Evolutionary conservation across 2,329 filamentous ascomycete genomes (phyloP).

Genomic region (Hypoxylon sp.): DNA sequence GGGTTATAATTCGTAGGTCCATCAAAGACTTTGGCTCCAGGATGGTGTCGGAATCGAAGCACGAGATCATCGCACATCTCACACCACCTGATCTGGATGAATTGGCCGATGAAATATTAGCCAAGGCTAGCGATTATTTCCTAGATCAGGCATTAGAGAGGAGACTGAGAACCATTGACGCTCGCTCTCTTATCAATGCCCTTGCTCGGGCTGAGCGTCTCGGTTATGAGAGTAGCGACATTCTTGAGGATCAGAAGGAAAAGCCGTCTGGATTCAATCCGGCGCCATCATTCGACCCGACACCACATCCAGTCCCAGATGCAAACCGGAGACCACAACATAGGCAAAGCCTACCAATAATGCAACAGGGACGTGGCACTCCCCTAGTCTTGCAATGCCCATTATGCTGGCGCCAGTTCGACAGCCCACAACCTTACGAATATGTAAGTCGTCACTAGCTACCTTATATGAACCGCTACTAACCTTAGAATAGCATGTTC

Average conservation of each 20-base stretch:
- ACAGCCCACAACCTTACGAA: conserved; percentile 48
- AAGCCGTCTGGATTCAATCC: conserved; percentile 49
- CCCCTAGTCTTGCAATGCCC: conserved; percentile 48
- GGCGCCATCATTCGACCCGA: conserved; percentile 21
- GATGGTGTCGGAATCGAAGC: conserved; percentile 59
- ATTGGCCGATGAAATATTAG: conserved; percentile 60
- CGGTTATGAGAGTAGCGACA: conserved; percentile 68
- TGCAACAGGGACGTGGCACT: conserved; percentile 46
- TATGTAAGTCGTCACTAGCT: conserved; percentile 49
- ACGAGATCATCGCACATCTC: conserved; percentile 61
- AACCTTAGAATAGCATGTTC: conserved; percentile 54
- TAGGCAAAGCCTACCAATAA: conserved; percentile 8
- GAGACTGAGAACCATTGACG: conserved; percentile 68
- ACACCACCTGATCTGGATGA: conserved; percentile 61
- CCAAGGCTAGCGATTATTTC: conserved; percentile 64
- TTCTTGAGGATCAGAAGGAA: conserved; percentile 62
- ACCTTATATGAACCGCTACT: conserved; percentile 8
- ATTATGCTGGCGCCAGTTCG: conserved; percentile 53
- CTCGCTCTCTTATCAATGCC: conserved; percentile 69
- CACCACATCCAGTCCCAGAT: conserved; percentile 7
- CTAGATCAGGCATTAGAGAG: conserved; percentile 67
- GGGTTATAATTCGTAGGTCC: conserved; percentile 56
- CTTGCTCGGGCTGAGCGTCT: conserved; percentile 70
- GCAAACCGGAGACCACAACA: conserved; percentile 23
- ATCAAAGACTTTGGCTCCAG: conserved; percentile 63